phyloP scores from a whole-genome alignment of 441 rosid species.

The Pelargonium myrrhifolium region DNA sequence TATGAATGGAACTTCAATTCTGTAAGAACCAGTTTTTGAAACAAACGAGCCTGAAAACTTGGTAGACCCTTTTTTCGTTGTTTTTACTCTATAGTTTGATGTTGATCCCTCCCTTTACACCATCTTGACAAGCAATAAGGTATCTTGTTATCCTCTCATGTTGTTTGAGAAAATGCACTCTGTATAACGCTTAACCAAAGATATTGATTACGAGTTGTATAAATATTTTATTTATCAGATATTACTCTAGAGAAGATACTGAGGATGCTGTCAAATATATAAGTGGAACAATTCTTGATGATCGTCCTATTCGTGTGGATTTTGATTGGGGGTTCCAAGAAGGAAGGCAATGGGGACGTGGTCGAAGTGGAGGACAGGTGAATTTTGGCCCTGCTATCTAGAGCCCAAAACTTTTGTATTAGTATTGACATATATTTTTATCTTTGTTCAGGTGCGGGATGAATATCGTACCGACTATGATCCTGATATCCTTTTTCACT shows the following conservation, averaged over 20 bases:
- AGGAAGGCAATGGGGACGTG: slow-evolving; percentile 99
- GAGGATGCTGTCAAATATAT: slow-evolving; percentile 91
- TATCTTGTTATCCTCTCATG: too few relatives aligned
- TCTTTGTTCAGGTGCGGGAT: slow-evolving; percentile 73
- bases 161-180: too few relatives aligned
- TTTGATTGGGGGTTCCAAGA: slow-evolving; percentile 98
- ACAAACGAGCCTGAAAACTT: too few relatives aligned
- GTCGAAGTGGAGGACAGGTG: slow-evolving; percentile 97
- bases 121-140: too few relatives aligned
- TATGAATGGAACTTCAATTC: too few relatives aligned
- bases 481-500: slow-evolving; percentile 98
- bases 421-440: background rate
- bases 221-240: slow-evolving; percentile 34
- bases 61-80: too few relatives aligned
- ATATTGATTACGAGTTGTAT: slow-evolving; percentile 1
- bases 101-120: too few relatives aligned
- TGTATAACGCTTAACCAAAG: background rate
- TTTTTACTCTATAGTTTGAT: too few relatives aligned
- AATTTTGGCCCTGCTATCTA: slow-evolving; percentile 15
- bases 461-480: slow-evolving; percentile 97
- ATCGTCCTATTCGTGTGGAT: slow-evolving; percentile 94
- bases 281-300: slow-evolving; percentile 94
- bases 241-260: slow-evolving; percentile 89
- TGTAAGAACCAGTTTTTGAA: too few relatives aligned
- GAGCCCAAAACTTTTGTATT: slow-evolving; percentile 3